phyloP scores from a whole-genome alignment of 2,329 filamentous ascomycete genomes.

The Xylariomycetidae sp. region DNA sequence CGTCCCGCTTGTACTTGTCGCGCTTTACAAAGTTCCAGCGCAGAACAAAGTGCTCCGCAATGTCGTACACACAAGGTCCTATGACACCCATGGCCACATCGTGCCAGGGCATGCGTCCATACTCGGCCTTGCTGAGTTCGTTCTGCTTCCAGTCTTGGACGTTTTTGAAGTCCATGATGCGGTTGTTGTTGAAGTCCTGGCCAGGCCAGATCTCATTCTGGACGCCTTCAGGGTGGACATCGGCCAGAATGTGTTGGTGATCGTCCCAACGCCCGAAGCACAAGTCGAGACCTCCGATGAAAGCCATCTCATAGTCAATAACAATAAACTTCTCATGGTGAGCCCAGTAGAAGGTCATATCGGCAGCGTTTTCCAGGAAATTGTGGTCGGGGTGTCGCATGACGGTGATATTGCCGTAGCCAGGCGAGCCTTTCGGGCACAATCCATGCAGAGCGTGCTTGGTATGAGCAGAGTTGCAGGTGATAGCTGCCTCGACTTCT shows the following conservation, averaged over 20 bases:
- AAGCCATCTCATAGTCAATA: conserved; percentile 83
- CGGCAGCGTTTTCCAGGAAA: conserved; percentile 83
- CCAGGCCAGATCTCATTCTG: conserved; percentile 84
- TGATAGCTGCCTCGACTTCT: conserved; percentile 73
- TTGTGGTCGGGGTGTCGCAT: conserved; percentile 96
- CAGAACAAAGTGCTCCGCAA: conserved; percentile 90
- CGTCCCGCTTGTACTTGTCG: conserved; percentile 93
- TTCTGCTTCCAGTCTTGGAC: conserved; percentile 92
- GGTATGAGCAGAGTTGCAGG: conserved; percentile 89
- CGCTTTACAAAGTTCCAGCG: conserved; percentile 97
- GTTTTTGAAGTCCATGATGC: conserved; percentile 89
- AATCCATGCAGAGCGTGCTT: conserved; percentile 77
- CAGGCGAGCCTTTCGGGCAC: conserved; percentile 74
- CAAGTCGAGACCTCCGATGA: conserved; percentile 89
- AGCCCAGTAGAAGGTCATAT: conserved; percentile 97
- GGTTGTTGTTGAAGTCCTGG: conserved; percentile 97
- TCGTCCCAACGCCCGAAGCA: conserved; percentile 95
- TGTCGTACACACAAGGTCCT: conserved; percentile 85
- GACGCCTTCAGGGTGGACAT: conserved; percentile 80
- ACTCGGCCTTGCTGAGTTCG: conserved; percentile 84
- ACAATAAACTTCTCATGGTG: conserved; percentile 98
- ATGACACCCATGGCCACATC: conserved; percentile 91
- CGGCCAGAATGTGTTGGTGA: conserved; percentile 76
- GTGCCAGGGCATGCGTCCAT: conserved; percentile 96
- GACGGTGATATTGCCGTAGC: conserved; percentile 80